phyloP scores from a whole-genome alignment of 352 stramenopile genomes.

The Peronospora belbahrii region DNA sequence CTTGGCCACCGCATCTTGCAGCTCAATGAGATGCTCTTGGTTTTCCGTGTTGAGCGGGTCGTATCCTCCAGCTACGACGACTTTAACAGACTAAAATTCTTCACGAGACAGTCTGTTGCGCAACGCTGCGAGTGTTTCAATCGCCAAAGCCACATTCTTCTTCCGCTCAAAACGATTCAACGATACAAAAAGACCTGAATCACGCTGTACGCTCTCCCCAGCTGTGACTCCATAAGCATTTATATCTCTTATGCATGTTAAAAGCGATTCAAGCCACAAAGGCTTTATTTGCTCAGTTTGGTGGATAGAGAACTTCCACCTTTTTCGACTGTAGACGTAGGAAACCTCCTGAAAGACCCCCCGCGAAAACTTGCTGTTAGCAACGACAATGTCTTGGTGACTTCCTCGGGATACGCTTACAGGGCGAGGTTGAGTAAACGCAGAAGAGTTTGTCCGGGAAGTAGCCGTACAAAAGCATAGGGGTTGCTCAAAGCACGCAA shows the following conservation, averaged over 20 bases:
- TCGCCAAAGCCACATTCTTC: constrained; percentile 92
- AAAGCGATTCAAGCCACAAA: no score
- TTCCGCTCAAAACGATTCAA: constrained; percentile 98
- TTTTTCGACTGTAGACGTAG: constrained; percentile 41
- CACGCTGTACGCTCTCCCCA: constrained; percentile 25
- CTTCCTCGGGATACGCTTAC: constrained; percentile 89
- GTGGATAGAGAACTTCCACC: constrained; percentile 91
- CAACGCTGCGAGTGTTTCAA: constrained; percentile 70
- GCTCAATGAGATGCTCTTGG: constrained; percentile 89
- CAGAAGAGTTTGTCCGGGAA: constrained; percentile 97
- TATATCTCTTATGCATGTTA: no score
- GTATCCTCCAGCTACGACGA: constrained; percentile 94
- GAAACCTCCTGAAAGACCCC: constrained; percentile 85
- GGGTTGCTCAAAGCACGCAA: constrained; percentile 59
- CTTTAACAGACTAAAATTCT: constrained; percentile 46
- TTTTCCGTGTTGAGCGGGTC: constrained; percentile 95
- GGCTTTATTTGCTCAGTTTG: no score
- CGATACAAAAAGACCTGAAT: constrained; percentile 86
- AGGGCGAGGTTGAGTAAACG: constrained; percentile 37
- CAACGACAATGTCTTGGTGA: constrained; percentile 90
- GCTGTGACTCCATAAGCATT: constrained; percentile 42
- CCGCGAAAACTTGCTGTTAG: constrained; percentile 96
- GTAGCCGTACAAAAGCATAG: constrained; percentile 98
- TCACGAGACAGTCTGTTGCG: constrained; percentile 29
- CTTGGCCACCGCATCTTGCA: constrained; percentile 69